A percentile compares a stretch with the other conserved stretches of the same genome.
Evolutionary conservation across 73 alveolate genomes (phyloP).

Genomic region (Strombidium stylifer): DNA sequence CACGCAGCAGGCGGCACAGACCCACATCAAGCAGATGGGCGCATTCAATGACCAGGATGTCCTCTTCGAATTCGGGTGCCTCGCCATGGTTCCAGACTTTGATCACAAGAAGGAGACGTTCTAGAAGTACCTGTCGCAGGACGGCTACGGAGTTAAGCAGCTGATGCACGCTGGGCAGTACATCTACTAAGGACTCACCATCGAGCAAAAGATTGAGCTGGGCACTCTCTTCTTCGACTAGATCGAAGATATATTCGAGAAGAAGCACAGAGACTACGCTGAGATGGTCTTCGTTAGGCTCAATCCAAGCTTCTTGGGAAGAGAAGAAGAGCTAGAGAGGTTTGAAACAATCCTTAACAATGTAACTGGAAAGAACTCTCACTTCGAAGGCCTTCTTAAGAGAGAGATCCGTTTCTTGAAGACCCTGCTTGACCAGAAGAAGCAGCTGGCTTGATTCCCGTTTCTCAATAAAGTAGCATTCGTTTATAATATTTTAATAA

Average conservation of each 20-base stretch:
- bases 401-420: slow-evolving; percentile 16
- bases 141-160: slow-evolving; percentile 8
- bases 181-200: slow-evolving; percentile 12
- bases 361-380: slow-evolving; percentile 4
- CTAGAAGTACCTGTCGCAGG: slow-evolving; percentile 17
- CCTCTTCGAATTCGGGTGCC: slow-evolving; percentile 13
- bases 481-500: no score
- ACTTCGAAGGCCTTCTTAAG: neutral
- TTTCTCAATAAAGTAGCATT: no score
- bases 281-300: slow-evolving; percentile 13
- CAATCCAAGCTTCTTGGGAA: slow-evolving; percentile 37
- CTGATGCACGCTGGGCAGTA: slow-evolving; percentile 14
- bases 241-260: slow-evolving; percentile 42
- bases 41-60: slow-evolving; percentile 12
- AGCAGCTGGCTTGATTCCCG: no score
- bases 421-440: no score
- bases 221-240: slow-evolving; percentile 37
- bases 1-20: neutral
- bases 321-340: slow-evolving; percentile 19
- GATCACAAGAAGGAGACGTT: slow-evolving; percentile 34
- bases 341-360: slow-evolving; percentile 10
- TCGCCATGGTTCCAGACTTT: slow-evolving; percentile 32
- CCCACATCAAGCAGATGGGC: neutral
- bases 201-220: slow-evolving; percentile 4
- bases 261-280: slow-evolving; percentile 60